These are phyloP conservation scores for Syzygium syzygioides DNA, from an alignment of 441 rosid species.

Conservation along the genomic window DNA sequence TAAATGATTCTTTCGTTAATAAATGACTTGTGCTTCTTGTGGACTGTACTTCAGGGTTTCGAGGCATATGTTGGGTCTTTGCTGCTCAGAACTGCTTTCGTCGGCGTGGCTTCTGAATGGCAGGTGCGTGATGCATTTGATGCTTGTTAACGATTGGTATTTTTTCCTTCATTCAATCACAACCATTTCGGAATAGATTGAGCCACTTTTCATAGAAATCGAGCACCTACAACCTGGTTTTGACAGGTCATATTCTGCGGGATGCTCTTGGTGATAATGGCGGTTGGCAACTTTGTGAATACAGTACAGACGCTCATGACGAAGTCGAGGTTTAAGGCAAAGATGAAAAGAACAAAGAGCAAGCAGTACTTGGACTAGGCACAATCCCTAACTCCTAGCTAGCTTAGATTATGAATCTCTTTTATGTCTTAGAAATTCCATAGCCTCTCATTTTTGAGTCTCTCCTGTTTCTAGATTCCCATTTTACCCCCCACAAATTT, in stretches of 20 bases:
- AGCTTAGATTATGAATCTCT: background rate
- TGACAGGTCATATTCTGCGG: constrained; percentile 80
- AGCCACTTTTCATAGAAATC: background rate
- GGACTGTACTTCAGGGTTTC: constrained; percentile 51
- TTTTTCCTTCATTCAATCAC: background rate
- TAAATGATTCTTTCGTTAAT: background rate
- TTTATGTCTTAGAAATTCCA: background rate
- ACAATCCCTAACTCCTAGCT: background rate
- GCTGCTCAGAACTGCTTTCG: constrained; percentile 75
- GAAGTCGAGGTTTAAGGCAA: constrained; percentile 94
- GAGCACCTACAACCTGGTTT: background rate
- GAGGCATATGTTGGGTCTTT: constrained; percentile 91
- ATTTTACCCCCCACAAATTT: background rate
- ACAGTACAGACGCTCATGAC: constrained; percentile 80
- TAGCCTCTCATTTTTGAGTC: constrained; percentile 12
- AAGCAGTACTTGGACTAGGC: constrained; percentile 49
- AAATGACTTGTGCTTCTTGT: background rate
- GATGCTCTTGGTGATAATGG: constrained; percentile 79
- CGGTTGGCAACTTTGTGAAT: constrained; percentile 81
- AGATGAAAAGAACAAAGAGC: constrained; percentile 86
- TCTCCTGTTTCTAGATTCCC: background rate
- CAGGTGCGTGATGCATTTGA: constrained; percentile 37
- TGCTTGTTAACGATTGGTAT: background rate
- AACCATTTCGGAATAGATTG: background rate
- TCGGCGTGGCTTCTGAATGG: constrained; percentile 80